Evolutionary conservation across 495 filamentous ascomycete species (phyloP).

Genomic region (Penicillium alfredii): DNA sequence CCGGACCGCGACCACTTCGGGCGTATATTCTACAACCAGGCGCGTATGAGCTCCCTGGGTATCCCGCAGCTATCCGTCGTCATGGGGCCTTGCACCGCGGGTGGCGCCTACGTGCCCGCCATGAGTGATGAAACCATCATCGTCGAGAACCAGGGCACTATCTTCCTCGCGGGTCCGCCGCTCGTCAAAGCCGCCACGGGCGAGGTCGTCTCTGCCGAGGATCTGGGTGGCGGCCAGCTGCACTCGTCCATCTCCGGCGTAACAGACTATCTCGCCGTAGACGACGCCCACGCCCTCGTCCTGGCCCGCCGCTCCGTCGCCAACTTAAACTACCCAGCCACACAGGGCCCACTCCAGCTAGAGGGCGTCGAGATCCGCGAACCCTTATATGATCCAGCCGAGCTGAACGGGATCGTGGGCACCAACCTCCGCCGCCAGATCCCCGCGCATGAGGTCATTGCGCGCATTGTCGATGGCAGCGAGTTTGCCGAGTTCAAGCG

Average conservation of each 20-base stretch:
- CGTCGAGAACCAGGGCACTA: conserved; percentile 88
- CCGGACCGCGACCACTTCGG: conserved; percentile 94
- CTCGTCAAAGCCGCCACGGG: conserved; percentile 96
- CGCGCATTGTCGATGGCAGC: conserved; percentile 86
- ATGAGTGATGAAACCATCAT: conserved; percentile 99
- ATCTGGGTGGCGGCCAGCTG: conserved; percentile 87
- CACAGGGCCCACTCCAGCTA: conserved; percentile 19
- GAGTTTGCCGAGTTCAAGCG: conserved; percentile 93
- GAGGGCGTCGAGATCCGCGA: conserved; percentile 45
- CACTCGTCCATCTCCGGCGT: conserved; percentile 92
- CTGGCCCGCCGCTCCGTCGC: conserved; percentile 76
- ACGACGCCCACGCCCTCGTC: conserved; percentile 88
- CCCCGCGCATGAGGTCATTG: conserved; percentile 84
- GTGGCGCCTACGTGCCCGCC: conserved; percentile 90
- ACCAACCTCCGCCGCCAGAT: conserved; percentile 82
- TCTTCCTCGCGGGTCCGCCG: conserved; percentile 92
- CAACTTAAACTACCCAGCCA: conserved; percentile 78
- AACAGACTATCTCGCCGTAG: conserved; percentile 90
- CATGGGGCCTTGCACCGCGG: conserved; percentile 96
- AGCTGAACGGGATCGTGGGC: conserved; percentile 81
- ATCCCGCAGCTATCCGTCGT: conserved; percentile 95
- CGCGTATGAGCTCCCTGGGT: conserved; percentile 70
- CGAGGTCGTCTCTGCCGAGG: conserved; percentile 87
- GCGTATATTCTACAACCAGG: conserved; percentile 98
- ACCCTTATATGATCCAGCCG: conserved; percentile 74